Evolutionary conservation across 2,329 filamentous ascomycete genomes (phyloP).

Genomic region (Fusarium virguliforme): DNA sequence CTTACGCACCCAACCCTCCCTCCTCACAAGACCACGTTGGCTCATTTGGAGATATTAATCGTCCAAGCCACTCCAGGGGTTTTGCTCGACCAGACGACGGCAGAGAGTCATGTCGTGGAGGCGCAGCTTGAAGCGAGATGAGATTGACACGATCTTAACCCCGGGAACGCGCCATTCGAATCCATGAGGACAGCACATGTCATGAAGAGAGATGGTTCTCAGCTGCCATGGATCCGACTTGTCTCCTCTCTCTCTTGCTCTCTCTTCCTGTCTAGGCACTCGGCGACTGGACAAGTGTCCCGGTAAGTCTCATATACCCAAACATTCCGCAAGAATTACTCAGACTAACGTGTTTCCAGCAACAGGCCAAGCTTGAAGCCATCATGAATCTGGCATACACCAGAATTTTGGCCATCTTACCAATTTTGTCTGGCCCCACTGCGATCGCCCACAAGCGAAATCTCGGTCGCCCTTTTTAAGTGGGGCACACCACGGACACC

Average conservation of each 20-base stretch:
- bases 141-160: slow-evolving; percentile 2
- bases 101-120: slow-evolving; percentile 9
- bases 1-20: neutral
- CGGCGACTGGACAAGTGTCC: neutral
- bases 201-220: neutral
- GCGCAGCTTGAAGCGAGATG: slow-evolving; percentile 19
- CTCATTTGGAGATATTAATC: slow-evolving; percentile 3
- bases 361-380: neutral
- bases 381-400: neutral
- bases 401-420: neutral
- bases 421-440: neutral
- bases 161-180: slow-evolving; percentile 13
- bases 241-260: neutral
- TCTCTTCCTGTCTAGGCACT: neutral
- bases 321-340: neutral
- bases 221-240: neutral
- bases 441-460: slow-evolving; percentile 20
- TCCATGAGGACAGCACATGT: slow-evolving; percentile 16
- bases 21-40: slow-evolving; percentile 26
- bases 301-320: neutral
- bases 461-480: slow-evolving; percentile 28
- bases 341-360: neutral
- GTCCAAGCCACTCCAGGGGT: slow-evolving; percentile 1
- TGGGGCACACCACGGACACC: slow-evolving; percentile 16
- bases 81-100: slow-evolving; percentile 3